Conservation (phyloP, 1,139 yeast species). For the Candida anutae region DNA sequence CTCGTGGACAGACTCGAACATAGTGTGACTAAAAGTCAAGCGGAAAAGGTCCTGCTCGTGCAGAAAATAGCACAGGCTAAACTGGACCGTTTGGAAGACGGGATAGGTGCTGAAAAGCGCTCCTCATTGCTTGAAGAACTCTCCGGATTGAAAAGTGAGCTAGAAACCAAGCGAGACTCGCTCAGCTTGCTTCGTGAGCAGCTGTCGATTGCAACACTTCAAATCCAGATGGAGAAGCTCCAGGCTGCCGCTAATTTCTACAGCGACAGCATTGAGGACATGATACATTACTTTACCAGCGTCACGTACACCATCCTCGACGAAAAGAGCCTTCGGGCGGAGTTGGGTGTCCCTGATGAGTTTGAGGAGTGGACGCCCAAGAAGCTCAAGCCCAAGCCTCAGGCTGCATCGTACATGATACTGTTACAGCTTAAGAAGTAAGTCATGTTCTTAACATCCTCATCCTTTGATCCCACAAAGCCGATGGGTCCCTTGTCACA, state of each 20-base stretch:
- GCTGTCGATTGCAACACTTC: background rate
- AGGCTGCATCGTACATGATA: slow-evolving; percentile 25
- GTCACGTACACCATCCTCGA: background rate
- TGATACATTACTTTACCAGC: slow-evolving; percentile 1
- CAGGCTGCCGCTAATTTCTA: background rate
- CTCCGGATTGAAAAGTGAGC: too few species aligned
- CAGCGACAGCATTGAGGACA: slow-evolving; percentile 1
- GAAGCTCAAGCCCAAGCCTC: slow-evolving; percentile 16
- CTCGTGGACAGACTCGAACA: background rate
- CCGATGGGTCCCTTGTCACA: slow-evolving; percentile 75
- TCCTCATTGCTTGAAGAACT: too few species aligned
- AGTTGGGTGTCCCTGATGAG: background rate
- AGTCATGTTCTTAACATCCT: slow-evolving; percentile 23
- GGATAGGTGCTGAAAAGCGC: too few species aligned
- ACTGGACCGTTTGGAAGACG: background rate
- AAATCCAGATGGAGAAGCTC: background rate
- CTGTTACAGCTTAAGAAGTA: slow-evolving; percentile 40
- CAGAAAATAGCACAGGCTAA: background rate
- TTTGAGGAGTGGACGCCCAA: slow-evolving; percentile 10
- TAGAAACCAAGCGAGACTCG: too few species aligned
- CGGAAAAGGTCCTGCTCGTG: background rate
- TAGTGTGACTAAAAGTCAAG: background rate
- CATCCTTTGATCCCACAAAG: slow-evolving; percentile 41
- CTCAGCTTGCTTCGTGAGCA: too few species aligned
- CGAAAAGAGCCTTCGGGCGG: background rate